phyloP scores from a whole-genome alignment of 768 basidiomycete species.

The Sistotremastrum suecicum region DNA sequence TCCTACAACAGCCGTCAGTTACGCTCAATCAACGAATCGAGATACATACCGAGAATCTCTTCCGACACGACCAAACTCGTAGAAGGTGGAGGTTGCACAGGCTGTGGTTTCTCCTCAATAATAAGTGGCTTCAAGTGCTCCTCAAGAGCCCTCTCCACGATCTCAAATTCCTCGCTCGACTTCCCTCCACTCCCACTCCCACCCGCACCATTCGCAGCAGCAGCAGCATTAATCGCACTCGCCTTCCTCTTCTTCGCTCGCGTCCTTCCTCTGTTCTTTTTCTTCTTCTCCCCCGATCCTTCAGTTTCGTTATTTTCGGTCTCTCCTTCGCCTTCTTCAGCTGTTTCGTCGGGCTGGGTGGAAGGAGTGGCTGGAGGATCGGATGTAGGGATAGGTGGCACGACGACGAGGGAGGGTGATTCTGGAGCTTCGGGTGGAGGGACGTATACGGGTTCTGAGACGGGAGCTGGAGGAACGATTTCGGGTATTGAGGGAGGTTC shows the following conservation, averaged over 20 bases:
- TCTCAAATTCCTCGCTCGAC: constrained; percentile 22
- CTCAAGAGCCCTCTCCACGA: constrained; percentile 5
- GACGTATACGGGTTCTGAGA: too few relatives aligned
- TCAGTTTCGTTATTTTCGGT: constrained; percentile 33
- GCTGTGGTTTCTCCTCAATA: constrained; percentile 12
- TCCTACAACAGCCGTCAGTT: constrained; percentile 31
- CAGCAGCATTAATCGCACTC: constrained; percentile 27
- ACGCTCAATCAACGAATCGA: background rate
- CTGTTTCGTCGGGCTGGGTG: constrained; percentile 13
- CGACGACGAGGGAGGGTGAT: too few relatives aligned
- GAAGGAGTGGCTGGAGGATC: too few relatives aligned
- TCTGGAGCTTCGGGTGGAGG: too few relatives aligned
- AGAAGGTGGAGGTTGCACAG: constrained; percentile 4
- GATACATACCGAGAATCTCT: constrained; percentile 48
- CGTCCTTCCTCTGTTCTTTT: constrained; percentile 14
- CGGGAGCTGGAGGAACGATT: too few relatives aligned
- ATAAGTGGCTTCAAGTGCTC: constrained; percentile 6
- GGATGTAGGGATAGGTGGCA: too few relatives aligned
- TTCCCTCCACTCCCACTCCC: constrained; percentile 13
- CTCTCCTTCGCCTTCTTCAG: constrained; percentile 45
- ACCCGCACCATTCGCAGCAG: constrained; percentile 10
- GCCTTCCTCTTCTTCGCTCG: constrained; percentile 26
- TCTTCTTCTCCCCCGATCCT: constrained; percentile 24
- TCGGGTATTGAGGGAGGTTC: too few relatives aligned
- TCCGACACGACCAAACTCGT: constrained; percentile 62